Percentiles rank a stretch among this genome's conserved stretches.
Evolutionary conservation across 1,284 basidiomycete genomes (phyloP).

Genomic region (Mycosarcoma maydis): DNA sequence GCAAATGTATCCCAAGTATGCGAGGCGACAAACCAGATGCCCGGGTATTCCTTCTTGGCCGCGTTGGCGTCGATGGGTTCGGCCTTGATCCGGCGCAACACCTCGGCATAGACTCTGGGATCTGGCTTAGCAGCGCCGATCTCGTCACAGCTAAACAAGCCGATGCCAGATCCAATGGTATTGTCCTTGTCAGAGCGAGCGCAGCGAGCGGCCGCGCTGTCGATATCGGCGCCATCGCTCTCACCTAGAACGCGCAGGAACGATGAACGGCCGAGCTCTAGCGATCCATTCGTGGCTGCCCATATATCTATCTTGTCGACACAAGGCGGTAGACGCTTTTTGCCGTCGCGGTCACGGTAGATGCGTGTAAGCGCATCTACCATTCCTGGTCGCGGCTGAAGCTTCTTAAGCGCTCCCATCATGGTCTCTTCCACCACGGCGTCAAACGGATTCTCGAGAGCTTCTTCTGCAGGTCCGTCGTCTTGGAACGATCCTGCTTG

Average conservation of each 20-base stretch:
- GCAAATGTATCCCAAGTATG: constrained; percentile 52
- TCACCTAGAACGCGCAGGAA: constrained; percentile 41
- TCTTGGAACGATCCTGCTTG: constrained; percentile 34
- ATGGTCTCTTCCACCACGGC: constrained; percentile 36
- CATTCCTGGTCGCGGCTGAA: constrained; percentile 55
- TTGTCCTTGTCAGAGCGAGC: constrained; percentile 13
- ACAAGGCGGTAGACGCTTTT: constrained; percentile 21
- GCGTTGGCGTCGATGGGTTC: constrained; percentile 26
- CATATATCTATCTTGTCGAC: constrained; percentile 46
- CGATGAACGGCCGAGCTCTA: constrained; percentile 35
- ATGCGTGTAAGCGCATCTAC: constrained; percentile 46
- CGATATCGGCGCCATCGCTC: constrained; percentile 37
- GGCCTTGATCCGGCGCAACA: constrained; percentile 31
- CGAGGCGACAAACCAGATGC: constrained; percentile 58
- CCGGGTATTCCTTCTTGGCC: constrained; percentile 35
- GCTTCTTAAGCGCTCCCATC: constrained; percentile 48
- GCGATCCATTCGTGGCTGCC: constrained; percentile 58
- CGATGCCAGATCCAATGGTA: constrained; percentile 33
- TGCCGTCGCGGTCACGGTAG: constrained; percentile 46
- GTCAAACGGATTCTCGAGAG: constrained; percentile 38
- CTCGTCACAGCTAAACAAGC: constrained; percentile 59
- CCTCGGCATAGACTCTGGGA: constrained; percentile 49
- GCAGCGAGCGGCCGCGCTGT: constrained; percentile 27
- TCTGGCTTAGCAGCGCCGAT: constrained; percentile 56
- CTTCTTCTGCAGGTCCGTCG: constrained; percentile 29